A percentile compares a stretch with the other conserved stretches of the same genome.
Conservation (phyloP, 1,284 basidiomycete genomes). For the Coniferiporia sulphurascens region DNA sequence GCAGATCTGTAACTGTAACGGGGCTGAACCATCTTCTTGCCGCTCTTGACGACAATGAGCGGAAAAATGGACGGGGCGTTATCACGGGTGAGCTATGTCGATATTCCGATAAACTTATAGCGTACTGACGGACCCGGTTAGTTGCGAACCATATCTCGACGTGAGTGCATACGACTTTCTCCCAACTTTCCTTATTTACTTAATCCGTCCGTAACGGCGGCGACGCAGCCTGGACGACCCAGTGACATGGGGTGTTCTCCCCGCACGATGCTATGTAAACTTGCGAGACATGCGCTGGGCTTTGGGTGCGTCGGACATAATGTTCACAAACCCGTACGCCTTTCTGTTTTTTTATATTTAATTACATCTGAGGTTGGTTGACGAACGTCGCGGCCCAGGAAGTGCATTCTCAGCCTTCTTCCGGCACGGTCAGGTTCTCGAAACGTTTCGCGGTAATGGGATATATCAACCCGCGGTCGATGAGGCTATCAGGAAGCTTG, state of each 20-base stretch:
- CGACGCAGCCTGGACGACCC: conserved; percentile 65
- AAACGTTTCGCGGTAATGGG: conserved; percentile 87
- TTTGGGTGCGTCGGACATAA: conserved; percentile 87
- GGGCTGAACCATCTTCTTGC: conserved; percentile 62
- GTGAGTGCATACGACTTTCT: conserved; percentile 37
- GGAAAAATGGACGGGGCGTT: conserved; percentile 56
- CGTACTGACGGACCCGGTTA: conserved; percentile 27
- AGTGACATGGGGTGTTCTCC: conserved; percentile 79
- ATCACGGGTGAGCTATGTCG: conserved; percentile 60
- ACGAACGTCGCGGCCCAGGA: conserved; percentile 31
- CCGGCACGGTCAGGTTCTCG: conserved; percentile 85
- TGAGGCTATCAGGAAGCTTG: conserved; percentile 71
- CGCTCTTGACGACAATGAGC: conserved; percentile 51
- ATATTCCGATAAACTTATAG: conserved; percentile 11
- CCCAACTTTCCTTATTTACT: background rate
- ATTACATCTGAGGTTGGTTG: background rate
- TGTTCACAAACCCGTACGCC: conserved; percentile 87
- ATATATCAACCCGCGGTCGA: conserved; percentile 90
- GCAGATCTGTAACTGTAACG: conserved; percentile 56
- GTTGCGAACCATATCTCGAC: conserved; percentile 92
- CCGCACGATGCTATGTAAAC: conserved; percentile 54
- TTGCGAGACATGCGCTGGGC: conserved; percentile 75
- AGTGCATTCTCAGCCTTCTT: conserved; percentile 83
- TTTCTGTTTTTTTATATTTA: conserved; percentile 14
- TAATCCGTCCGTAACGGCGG: conserved; percentile 9